These are phyloP conservation scores for Erucastrum elatum DNA, from an alignment of 345 rosid genomes.

Conservation along the genomic window DNA sequence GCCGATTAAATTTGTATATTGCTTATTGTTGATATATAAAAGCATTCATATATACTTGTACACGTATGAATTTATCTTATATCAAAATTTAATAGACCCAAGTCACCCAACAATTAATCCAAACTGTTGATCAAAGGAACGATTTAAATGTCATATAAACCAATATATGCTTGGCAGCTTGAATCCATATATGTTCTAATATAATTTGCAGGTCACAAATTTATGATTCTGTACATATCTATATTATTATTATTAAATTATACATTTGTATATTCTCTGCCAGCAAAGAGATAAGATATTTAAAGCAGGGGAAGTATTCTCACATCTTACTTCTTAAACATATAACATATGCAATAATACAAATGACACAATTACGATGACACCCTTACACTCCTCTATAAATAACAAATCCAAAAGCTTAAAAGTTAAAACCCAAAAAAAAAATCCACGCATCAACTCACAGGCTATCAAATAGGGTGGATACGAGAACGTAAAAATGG, in stretches of 20 bases:
- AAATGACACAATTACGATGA: not conserved
- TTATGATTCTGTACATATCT: not conserved
- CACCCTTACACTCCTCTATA: constrained; percentile 16
- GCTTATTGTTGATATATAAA: not conserved
- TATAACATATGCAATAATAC: not conserved
- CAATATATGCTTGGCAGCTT: not conserved
- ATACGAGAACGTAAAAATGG: constrained; percentile 1
- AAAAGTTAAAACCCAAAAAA: not conserved
- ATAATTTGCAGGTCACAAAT: not conserved
- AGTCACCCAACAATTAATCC: not conserved
- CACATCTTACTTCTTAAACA: not conserved
- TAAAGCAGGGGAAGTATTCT: not conserved
- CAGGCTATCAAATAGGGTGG: not conserved
- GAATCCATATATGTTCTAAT: not conserved
- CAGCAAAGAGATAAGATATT: constrained; percentile 11
- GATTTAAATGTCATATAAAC: not conserved
- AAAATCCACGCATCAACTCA: not conserved
- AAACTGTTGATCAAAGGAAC: not conserved
- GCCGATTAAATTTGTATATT: not conserved
- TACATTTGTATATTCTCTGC: not conserved
- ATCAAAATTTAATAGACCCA: not conserved
- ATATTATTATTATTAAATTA: not conserved
- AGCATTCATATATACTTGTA: not conserved
- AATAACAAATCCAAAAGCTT: constrained; percentile 7
- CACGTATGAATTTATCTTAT: not conserved